These are phyloP conservation scores for Dendrothele bispora DNA, from an alignment of 768 basidiomycete species.

Conservation along the genomic window DNA sequence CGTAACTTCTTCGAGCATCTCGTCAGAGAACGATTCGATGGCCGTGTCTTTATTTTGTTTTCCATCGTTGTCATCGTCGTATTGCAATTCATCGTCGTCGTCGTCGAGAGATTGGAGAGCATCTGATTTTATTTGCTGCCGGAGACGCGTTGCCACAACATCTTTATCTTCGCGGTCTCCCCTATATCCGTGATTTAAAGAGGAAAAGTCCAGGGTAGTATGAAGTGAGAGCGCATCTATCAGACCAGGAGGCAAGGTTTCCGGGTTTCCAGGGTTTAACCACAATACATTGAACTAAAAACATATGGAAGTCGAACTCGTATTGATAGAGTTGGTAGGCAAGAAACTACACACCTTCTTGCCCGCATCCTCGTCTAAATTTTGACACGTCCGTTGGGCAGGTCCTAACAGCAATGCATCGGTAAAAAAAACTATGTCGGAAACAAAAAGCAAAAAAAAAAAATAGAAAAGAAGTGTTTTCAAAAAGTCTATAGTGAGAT, in stretches of 20 bases:
- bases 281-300: conserved; percentile 79
- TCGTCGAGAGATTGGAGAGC: conserved; percentile 56
- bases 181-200: not conserved
- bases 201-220: conserved; percentile 21
- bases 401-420: conserved; percentile 39
- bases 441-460: too few relatives aligned
- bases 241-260: conserved; percentile 67
- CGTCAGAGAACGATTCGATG: conserved; percentile 53
- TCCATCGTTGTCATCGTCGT: conserved; percentile 17
- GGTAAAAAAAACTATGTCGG: too few relatives aligned
- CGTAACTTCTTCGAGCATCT: conserved; percentile 63
- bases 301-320: not conserved
- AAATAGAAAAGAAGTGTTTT: not conserved
- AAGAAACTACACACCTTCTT: conserved; percentile 48
- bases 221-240: conserved; percentile 53
- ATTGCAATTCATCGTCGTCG: conserved; percentile 23
- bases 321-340: conserved; percentile 1
- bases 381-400: conserved; percentile 72
- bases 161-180: conserved; percentile 2
- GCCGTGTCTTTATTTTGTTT: too few relatives aligned
- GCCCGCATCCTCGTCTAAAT: conserved; percentile 73
- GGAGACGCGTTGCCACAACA: conserved; percentile 50
- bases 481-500: conserved; percentile 14
- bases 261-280: conserved; percentile 65
- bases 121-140: conserved; percentile 74